Evolutionary conservation across 768 basidiomycete species (phyloP), one percentile per base, ranked within the genome.

Genomic region (Gelatoporia subvermispora): DNA sequence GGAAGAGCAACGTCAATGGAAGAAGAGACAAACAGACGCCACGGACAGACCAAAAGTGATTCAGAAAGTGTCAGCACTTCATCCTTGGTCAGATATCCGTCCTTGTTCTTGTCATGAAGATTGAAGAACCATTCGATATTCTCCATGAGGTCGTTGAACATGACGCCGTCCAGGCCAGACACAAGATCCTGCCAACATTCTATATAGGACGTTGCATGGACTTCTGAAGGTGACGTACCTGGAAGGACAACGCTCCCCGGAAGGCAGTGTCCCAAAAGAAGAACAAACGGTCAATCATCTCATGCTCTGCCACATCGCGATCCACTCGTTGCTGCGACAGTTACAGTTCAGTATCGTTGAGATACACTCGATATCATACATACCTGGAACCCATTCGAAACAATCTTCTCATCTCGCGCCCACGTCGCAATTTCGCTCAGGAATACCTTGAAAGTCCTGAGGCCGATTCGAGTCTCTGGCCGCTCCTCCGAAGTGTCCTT

Each of bases 121-220:
- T 86, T 88, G 70, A 98, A 97, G 70, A 98, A 95, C 95, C 95
- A 99, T 65, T 96, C 91, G 59, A 98, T 95, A 56, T 91, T 95
- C 49, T 93, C 90, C 96, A 98, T 97, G 55, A 99, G 70, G 65
- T 97, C 96, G 54, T 91, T 94, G 70, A 90, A 88, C 81, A 97
- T 89, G 39, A 96, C 88, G 2, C 85, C 85, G 57, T 96, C 86
- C 42, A 98, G 72, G 1, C 96, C 95, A 23, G 73, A 77, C 9
- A 98, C 85, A 11, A 98, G 72, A 63, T 98, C 93, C 89, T 97
- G 61, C 16, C 50, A 22, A 2, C 8, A 17, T 5, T 31, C 28
- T 13, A 31, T 31, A 13, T 7, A 13, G 5, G 5, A 31, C 5
- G 28, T 31, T 13, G 9, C 2, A 21, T 43, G 0, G 43, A 25